These are phyloP conservation scores for Acaromyces ingoldii DNA, from an alignment of 1,284 basidiomycete species.

Conservation along the genomic window DNA sequence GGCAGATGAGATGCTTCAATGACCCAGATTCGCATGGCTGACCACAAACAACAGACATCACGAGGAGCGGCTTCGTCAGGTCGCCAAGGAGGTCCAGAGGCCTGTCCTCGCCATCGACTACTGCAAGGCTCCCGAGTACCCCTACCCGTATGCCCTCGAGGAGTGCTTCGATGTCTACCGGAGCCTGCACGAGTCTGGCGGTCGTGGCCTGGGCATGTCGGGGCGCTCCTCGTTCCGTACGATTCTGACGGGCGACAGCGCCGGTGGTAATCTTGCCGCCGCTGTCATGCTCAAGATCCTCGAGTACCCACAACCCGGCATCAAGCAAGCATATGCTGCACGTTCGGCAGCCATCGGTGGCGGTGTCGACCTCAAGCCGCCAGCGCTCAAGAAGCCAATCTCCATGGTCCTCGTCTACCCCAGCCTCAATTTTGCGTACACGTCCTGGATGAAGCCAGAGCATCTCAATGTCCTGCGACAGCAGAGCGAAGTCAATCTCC, in stretches of 20 bases:
- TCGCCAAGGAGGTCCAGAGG: constrained; percentile 73
- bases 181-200: constrained; percentile 72
- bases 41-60: constrained; percentile 69
- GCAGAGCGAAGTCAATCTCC: constrained; percentile 43
- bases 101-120: constrained; percentile 86
- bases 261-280: constrained; percentile 38
- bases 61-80: constrained; percentile 82
- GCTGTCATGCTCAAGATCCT: constrained; percentile 38
- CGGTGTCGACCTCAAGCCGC: constrained; percentile 12
- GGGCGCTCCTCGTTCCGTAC: constrained; percentile 28
- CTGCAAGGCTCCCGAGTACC: constrained; percentile 79
- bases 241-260: constrained; percentile 39
- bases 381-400: constrained; percentile 60
- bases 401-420: constrained; percentile 72
- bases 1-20: not conserved
- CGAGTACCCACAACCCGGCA: constrained; percentile 39
- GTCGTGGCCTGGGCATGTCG: constrained; percentile 72
- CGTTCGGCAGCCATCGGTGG: constrained; percentile 3
- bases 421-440: constrained; percentile 85
- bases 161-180: constrained; percentile 60
- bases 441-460: constrained; percentile 83
- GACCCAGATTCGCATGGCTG: not conserved
- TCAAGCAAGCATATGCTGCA: constrained; percentile 30
- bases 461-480: constrained; percentile 76
- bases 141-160: constrained; percentile 18